Percentiles rank a stretch among this genome's conserved stretches.
These are phyloP conservation scores for Avena eriantha DNA, from an alignment of 176 grass and related monocot species.

Conservation along the genomic window DNA sequence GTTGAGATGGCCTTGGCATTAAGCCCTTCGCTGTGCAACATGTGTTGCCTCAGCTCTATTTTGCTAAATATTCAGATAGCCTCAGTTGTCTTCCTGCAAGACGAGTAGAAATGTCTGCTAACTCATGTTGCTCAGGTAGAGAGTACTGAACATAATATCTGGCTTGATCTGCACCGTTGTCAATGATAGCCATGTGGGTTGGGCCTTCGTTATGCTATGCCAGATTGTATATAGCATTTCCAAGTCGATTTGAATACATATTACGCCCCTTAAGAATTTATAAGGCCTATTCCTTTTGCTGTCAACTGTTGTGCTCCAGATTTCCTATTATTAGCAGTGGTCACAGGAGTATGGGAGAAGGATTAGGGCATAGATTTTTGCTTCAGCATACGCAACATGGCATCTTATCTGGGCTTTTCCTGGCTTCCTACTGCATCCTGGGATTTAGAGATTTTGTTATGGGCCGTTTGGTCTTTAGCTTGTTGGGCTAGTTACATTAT, in stretches of 20 bases:
- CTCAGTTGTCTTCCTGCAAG: not conserved
- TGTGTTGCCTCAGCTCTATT: not conserved
- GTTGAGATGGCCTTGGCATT: not conserved
- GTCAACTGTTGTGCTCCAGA: not conserved
- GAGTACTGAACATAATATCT: not conserved
- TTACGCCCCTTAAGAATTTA: not conserved
- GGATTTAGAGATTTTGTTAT: too few species aligned
- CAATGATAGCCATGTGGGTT: not conserved
- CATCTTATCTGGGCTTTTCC: too few species aligned
- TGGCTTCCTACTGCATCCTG: too few species aligned
- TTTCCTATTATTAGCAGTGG: not conserved
- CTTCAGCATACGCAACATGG: not conserved
- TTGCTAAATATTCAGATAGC: not conserved
- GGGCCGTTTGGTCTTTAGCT: too few species aligned
- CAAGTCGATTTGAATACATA: slow-evolving; percentile 18
- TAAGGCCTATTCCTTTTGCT: not conserved
- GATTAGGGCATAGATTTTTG: not conserved
- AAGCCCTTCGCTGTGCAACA: not conserved
- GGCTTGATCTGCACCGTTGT: not conserved
- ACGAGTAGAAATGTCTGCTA: not conserved
- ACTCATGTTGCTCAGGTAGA: slow-evolving; percentile 33
- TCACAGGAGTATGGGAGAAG: not conserved
- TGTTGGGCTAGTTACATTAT: too few species aligned
- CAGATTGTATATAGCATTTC: slow-evolving; percentile 40
- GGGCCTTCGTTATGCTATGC: not conserved